A percentile compares a stretch with the other conserved stretches of the same genome.
These are phyloP conservation scores for Pythium oligandrum DNA, from an alignment of 352 stramenopile genomes.

Conservation along the genomic window DNA sequence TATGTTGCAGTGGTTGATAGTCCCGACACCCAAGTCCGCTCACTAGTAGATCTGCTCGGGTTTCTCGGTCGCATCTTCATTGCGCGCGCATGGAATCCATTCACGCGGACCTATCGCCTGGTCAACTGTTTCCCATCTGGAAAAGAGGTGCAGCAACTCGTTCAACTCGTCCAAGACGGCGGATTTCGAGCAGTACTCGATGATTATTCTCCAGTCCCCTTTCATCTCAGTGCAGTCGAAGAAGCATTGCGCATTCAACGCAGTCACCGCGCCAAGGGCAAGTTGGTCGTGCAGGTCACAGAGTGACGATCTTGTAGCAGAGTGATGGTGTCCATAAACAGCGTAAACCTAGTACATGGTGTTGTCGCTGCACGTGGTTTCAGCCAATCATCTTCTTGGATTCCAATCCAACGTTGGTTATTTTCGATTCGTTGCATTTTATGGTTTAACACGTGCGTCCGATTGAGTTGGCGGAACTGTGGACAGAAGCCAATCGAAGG, in stretches of 20 bases:
- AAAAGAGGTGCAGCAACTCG: conserved; percentile 33
- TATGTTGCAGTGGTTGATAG: conserved; percentile 36
- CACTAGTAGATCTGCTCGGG: conserved; percentile 18
- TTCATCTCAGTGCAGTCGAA: conserved; percentile 50
- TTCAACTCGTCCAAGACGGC: conserved; percentile 36
- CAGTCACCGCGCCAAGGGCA: conserved; percentile 71
- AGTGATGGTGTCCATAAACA: too few relatives aligned
- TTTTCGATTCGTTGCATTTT: conserved; percentile 7
- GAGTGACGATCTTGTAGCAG: neutral
- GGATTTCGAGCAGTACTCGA: conserved; percentile 64
- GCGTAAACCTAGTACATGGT: too few relatives aligned
- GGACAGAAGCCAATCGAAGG: conserved; percentile 15
- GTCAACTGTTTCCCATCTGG: conserved; percentile 29
- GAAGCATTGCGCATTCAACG: conserved; percentile 50
- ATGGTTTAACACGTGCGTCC: conserved; percentile 15
- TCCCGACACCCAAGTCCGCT: conserved; percentile 18
- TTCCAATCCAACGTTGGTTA: conserved; percentile 14
- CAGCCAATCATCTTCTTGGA: too few relatives aligned
- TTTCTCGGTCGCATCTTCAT: conserved; percentile 18
- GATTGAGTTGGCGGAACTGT: too few relatives aligned
- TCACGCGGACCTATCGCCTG: conserved; percentile 27
- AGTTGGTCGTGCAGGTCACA: conserved; percentile 64
- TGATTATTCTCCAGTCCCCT: conserved; percentile 46
- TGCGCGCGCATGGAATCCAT: conserved; percentile 23
- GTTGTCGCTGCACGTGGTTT: too few relatives aligned